phyloP scores from a whole-genome alignment of 2,329 filamentous ascomycete species.

The Trichothecium sympodiale region DNA sequence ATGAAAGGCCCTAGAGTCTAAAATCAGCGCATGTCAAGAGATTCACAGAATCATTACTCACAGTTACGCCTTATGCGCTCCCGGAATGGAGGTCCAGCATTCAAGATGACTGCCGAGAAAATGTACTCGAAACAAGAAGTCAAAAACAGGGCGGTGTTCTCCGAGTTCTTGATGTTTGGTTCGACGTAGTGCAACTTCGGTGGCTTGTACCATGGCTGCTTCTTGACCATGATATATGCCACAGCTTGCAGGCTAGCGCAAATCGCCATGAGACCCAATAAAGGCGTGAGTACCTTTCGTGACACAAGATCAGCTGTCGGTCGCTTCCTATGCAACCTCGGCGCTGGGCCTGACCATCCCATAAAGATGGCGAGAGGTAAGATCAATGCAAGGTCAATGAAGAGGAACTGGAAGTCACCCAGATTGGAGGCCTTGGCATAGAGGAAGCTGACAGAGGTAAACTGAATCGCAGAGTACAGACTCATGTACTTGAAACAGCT shows the following conservation, averaged over 20 bases:
- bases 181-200: slow-evolving; percentile 68
- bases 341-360: slow-evolving; percentile 88
- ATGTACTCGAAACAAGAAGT: slow-evolving; percentile 94
- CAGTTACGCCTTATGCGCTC: slow-evolving; percentile 70
- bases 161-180: slow-evolving; percentile 79
- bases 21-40: not conserved
- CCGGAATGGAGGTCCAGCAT: slow-evolving; percentile 83
- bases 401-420: slow-evolving; percentile 95
- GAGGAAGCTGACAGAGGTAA: slow-evolving; percentile 91
- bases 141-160: slow-evolving; percentile 86
- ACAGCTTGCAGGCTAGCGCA: slow-evolving; percentile 68
- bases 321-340: slow-evolving; percentile 66
- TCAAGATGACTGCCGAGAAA: slow-evolving; percentile 76
- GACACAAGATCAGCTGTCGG: slow-evolving; percentile 89
- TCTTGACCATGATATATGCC: slow-evolving; percentile 62
- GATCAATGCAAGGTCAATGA: slow-evolving; percentile 87
- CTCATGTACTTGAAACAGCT: slow-evolving; percentile 99
- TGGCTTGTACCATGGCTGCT: slow-evolving; percentile 78
- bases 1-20: slow-evolving; percentile 63
- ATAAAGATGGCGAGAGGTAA: slow-evolving; percentile 96
- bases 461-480: slow-evolving; percentile 97
- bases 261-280: slow-evolving; percentile 79
- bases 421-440: slow-evolving; percentile 91
- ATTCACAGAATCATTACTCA: slow-evolving; percentile 28
- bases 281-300: slow-evolving; percentile 78